Percentiles rank a stretch among this genome's conserved stretches.
Conservation (phyloP, 495 filamentous ascomycete genomes). For the Penicillium malachiteum region DNA sequence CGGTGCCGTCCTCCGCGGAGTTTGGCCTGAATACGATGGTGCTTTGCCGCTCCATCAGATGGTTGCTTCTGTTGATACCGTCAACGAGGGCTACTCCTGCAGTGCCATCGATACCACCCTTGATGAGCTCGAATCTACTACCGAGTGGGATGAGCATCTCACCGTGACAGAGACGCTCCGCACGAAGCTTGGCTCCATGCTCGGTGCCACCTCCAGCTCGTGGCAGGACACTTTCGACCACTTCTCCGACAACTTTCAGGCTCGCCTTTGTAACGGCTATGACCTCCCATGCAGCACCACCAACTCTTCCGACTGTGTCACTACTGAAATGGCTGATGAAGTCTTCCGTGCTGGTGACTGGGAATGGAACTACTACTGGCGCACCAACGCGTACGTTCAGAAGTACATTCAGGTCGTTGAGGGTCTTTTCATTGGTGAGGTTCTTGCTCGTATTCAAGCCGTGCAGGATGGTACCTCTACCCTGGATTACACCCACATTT, state of each 20-base stretch:
- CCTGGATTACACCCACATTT: constrained; percentile 32
- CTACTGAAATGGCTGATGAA: constrained; percentile 31
- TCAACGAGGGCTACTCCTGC: constrained; percentile 41
- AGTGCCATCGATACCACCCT: constrained; percentile 26
- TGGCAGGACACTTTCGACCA: constrained; percentile 45
- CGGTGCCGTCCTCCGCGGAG: constrained; percentile 39
- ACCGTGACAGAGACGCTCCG: constrained; percentile 33
- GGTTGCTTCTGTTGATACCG: constrained; percentile 36
- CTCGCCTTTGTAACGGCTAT: constrained; percentile 44
- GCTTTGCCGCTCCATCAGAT: constrained; percentile 42
- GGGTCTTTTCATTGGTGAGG: constrained; percentile 42
- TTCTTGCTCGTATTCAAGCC: constrained; percentile 35
- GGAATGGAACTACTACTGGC: constrained; percentile 50
- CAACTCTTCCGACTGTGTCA: constrained; percentile 34
- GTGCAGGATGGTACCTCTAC: constrained; percentile 22
- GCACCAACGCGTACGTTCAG: constrained; percentile 32
- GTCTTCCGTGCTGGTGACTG: constrained; percentile 48
- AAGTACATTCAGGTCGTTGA: constrained; percentile 42
- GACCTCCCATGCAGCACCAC: constrained; percentile 33
- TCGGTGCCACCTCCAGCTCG: constrained; percentile 29
- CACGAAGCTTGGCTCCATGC: constrained; percentile 32
- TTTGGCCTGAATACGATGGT: constrained; percentile 36
- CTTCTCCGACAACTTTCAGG: constrained; percentile 48
- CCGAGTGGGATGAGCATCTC: constrained; percentile 40
- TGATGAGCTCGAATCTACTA: constrained; percentile 24